phyloP scores from a whole-genome alignment of 305 asterid genomes.

The Solanum hybrid region DNA sequence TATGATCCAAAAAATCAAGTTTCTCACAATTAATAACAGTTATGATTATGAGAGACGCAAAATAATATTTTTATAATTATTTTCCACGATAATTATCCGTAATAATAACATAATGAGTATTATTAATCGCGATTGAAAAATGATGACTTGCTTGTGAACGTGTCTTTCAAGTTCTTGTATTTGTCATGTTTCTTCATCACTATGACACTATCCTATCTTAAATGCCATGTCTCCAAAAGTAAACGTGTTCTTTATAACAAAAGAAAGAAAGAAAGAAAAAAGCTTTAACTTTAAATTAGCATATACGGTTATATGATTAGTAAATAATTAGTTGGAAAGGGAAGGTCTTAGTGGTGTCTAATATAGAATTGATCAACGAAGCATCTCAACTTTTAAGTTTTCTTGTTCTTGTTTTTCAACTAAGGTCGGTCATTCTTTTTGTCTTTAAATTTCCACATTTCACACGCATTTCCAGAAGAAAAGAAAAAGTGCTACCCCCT shows the following conservation, averaged over 20 bases:
- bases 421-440: no score
- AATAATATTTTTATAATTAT: background rate
- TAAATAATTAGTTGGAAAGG: background rate
- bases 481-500: background rate
- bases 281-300: background rate
- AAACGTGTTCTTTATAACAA: background rate
- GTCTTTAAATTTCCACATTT: background rate
- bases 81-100: background rate
- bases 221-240: background rate
- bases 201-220: background rate
- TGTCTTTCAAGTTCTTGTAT: background rate
- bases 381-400: background rate
- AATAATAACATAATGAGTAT: background rate
- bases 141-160: background rate
- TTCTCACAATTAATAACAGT: background rate
- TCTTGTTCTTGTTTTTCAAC: background rate
- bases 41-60: background rate
- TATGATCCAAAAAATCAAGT: background rate
- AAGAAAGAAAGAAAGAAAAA: background rate
- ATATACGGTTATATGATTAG: background rate
- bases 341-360: background rate
- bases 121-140: background rate
- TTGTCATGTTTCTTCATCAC: background rate
- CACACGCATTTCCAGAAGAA: background rate
- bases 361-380: background rate